These are phyloP conservation scores for Pseudogymnoascus sp. DNA, from an alignment of 2,329 filamentous ascomycete species.

Conservation along the genomic window DNA sequence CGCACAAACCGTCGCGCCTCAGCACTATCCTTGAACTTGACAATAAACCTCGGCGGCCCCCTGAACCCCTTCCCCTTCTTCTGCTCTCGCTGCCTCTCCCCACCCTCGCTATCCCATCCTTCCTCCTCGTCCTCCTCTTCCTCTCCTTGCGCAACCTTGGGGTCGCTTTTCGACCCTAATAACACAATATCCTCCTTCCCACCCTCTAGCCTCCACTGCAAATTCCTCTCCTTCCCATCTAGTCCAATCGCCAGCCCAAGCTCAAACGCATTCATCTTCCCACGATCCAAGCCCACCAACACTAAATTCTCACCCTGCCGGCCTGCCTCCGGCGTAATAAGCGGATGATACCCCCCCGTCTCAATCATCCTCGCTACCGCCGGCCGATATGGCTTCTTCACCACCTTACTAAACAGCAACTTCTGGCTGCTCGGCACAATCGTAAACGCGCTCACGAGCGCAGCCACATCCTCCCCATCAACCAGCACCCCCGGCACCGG, in stretches of 20 bases:
- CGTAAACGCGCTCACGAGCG: constrained; percentile 41
- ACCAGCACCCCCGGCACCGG: constrained; percentile 35
- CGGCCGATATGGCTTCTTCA: constrained; percentile 30
- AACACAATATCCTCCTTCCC: constrained; percentile 9
- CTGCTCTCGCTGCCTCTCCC: constrained; percentile 2
- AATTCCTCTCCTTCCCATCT: constrained; percentile 26
- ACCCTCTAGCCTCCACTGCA: constrained; percentile 26
- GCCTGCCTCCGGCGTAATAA: constrained; percentile 11
- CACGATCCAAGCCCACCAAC: constrained; percentile 22
- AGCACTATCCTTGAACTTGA: constrained; percentile 25
- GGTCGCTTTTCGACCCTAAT: constrained; percentile 10
- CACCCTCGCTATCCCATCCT: neutral
- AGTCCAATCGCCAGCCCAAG: constrained; percentile 19
- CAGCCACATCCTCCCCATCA: constrained; percentile 39
- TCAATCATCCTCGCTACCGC: constrained; percentile 28
- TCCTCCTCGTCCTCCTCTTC: constrained; percentile 5
- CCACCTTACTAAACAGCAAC: constrained; percentile 19
- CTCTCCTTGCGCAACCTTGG: neutral
- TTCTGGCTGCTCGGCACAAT: constrained; percentile 38
- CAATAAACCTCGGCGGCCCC: constrained; percentile 21
- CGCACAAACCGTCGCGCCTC: constrained; percentile 38
- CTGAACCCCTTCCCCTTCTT: neutral
- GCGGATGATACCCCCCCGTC: constrained; percentile 26
- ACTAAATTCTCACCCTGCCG: constrained; percentile 23
- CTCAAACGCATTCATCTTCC: constrained; percentile 15